phyloP scores from a whole-genome alignment of 148 eudicot genomes.

The Cornus kousa region DNA sequence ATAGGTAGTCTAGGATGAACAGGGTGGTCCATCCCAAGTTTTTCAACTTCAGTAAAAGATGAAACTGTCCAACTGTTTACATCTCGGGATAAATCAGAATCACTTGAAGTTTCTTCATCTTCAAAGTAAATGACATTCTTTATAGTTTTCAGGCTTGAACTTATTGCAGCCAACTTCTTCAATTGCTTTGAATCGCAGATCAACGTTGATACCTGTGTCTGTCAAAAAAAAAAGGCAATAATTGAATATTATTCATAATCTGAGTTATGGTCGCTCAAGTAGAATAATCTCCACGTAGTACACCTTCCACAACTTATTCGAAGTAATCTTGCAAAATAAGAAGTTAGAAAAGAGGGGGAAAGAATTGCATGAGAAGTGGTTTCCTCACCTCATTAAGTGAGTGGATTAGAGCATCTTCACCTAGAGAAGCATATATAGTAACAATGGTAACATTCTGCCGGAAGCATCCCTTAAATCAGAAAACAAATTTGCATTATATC shows the following conservation, averaged over 20 bases:
- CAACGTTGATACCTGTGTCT: conserved; percentile 85
- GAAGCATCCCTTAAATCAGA: conserved; percentile 68
- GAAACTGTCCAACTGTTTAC: conserved; percentile 44
- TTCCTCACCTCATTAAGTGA: conserved; percentile 79
- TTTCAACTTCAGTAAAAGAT: conserved; percentile 70
- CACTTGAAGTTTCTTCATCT: conserved; percentile 46
- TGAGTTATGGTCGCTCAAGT: background rate
- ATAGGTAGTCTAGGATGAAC: conserved; percentile 61
- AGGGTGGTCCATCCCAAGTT: conserved; percentile 63
- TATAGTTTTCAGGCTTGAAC: conserved; percentile 65
- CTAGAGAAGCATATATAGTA: conserved; percentile 91
- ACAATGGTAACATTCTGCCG: conserved; percentile 83
- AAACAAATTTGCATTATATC: conserved; percentile 1
- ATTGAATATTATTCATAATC: background rate
- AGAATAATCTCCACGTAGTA: background rate
- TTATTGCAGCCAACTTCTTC: conserved; percentile 70
- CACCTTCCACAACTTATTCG: background rate
- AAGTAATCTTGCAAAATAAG: background rate
- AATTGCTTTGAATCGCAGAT: conserved; percentile 83
- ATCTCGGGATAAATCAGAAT: conserved; percentile 31
- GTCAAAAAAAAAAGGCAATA: conserved; percentile 20
- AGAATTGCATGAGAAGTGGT: background rate
- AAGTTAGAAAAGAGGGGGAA: background rate
- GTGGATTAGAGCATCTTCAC: conserved; percentile 89
- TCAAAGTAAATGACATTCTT: conserved; percentile 72